Percentiles rank a stretch among this genome's conserved stretches.
Conservation (phyloP, 2,329 filamentous ascomycete species). For the Diplodia intermedia region DNA sequence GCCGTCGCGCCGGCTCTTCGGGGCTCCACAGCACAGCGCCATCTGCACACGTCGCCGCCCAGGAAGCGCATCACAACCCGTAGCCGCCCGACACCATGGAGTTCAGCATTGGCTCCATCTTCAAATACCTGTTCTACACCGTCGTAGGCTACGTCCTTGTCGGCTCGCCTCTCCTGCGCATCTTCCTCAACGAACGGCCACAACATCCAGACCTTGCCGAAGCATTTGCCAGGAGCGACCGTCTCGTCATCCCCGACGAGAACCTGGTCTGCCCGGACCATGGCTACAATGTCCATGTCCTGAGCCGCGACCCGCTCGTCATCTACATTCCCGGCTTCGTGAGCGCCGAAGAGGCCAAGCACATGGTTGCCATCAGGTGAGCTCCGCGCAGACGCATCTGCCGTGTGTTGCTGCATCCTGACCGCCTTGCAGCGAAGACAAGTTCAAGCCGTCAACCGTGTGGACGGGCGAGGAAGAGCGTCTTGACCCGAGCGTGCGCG, state of each 20-base stretch:
- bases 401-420: slow-evolving; percentile 22
- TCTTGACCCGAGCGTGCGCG: slow-evolving; percentile 58
- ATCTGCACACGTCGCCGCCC: slow-evolving; percentile 9
- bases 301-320: slow-evolving; percentile 62
- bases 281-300: slow-evolving; percentile 55
- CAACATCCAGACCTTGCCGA: slow-evolving; percentile 16
- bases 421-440: slow-evolving; percentile 48
- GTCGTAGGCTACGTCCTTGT: slow-evolving; percentile 46
- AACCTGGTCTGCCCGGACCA: slow-evolving; percentile 50
- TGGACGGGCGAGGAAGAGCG: slow-evolving; percentile 57
- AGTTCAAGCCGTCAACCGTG: slow-evolving; percentile 62
- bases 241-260: slow-evolving; percentile 50
- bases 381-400: slow-evolving; percentile 10
- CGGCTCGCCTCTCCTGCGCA: slow-evolving; percentile 43
- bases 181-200: slow-evolving; percentile 34
- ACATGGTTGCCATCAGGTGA: slow-evolving; percentile 62
- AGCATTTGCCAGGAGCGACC: slow-evolving; percentile 42
- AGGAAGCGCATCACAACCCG: not conserved
- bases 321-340: slow-evolving; percentile 66
- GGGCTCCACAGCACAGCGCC: not conserved
- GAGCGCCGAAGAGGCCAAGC: slow-evolving; percentile 55
- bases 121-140: slow-evolving; percentile 44
- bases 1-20: slow-evolving; percentile 7
- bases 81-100: slow-evolving; percentile 22
- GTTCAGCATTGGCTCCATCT: slow-evolving; percentile 36